Evolutionary conservation across 345 rosid species (phyloP).

Genomic region (Garcia nutans): DNA sequence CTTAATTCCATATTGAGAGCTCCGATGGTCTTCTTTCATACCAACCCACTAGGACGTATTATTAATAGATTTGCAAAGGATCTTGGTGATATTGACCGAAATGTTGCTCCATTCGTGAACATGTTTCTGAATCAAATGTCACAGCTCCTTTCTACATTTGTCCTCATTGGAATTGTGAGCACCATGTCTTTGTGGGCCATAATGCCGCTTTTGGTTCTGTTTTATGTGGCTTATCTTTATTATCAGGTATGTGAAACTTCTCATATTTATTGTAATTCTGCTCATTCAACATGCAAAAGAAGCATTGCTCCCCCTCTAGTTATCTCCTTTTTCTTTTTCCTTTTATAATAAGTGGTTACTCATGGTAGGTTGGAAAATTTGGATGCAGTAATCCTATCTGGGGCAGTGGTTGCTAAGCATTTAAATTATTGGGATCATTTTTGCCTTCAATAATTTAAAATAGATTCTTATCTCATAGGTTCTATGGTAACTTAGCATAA

Average conservation of each 20-base stretch:
- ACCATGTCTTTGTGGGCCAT: constrained; percentile 98
- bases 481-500: not conserved
- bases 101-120: constrained; percentile 65
- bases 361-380: not conserved
- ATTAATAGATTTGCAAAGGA: constrained; percentile 98
- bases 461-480: not conserved
- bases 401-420: not conserved
- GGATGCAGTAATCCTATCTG: not conserved
- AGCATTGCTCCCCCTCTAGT: not conserved
- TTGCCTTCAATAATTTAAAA: not conserved
- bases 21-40: constrained; percentile 96
- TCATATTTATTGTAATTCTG: not conserved
- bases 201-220: constrained; percentile 88
- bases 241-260: constrained; percentile 57
- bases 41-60: constrained; percentile 90
- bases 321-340: not conserved
- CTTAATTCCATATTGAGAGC: constrained; percentile 88
- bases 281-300: not conserved
- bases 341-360: not conserved
- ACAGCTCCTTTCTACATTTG: constrained; percentile 90
- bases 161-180: constrained; percentile 94
- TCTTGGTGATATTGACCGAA: constrained; percentile 89
- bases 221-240: constrained; percentile 87
- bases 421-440: not conserved
- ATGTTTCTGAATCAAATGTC: constrained; percentile 81